phyloP scores from a whole-genome alignment of 1,284 basidiomycete species.

The Schizophyllum amplum region DNA sequence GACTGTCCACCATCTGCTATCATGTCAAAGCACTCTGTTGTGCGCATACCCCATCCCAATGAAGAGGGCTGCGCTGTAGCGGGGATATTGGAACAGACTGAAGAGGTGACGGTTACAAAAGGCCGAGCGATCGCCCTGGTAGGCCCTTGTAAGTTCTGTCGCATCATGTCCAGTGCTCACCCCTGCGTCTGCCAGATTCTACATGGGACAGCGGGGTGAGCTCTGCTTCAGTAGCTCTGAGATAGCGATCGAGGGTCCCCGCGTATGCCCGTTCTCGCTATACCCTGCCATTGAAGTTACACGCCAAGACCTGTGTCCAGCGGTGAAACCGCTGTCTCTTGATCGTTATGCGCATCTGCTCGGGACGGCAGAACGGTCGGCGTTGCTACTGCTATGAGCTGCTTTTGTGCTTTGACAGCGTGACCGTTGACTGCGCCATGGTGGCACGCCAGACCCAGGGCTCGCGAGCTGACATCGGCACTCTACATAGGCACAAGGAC shows the following conservation, averaged over 20 bases:
- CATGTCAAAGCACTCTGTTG: too few species aligned
- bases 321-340: too few species aligned
- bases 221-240: constrained; percentile 13
- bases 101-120: constrained; percentile 36
- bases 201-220: constrained; percentile 71
- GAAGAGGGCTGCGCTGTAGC: constrained; percentile 41
- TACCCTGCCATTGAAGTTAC: neutral
- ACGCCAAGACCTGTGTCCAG: too few species aligned
- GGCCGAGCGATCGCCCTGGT: constrained; percentile 65
- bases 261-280: neutral
- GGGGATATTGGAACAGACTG: constrained; percentile 58
- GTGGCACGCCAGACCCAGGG: neutral
- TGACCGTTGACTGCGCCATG: neutral
- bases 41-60: constrained; percentile 44
- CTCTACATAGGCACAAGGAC: constrained; percentile 60
- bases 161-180: constrained; percentile 1
- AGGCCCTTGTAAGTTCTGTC: constrained; percentile 18
- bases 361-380: too few species aligned
- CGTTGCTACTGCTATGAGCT: too few species aligned
- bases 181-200: constrained; percentile 42
- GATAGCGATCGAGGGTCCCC: neutral
- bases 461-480: neutral
- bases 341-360: too few species aligned
- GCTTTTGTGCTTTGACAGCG: neutral
- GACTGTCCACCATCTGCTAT: neutral